Conservation (phyloP, 2,329 filamentous ascomycete species). For the Colletotrichum sp. region DNA sequence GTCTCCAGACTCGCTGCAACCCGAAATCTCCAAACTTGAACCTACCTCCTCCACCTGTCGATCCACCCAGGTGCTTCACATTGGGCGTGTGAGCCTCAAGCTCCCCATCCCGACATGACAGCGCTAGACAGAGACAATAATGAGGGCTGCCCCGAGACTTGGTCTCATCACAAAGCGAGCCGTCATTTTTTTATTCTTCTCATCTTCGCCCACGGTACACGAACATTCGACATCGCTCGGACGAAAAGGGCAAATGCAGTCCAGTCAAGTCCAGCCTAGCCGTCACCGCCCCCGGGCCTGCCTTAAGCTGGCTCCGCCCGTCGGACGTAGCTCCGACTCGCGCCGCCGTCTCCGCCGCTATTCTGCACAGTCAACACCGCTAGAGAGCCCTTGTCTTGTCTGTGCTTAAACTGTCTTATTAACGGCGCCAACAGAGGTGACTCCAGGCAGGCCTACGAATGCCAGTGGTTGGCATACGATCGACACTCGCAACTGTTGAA, state of each 20-base stretch:
- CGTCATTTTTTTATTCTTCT: neutral
- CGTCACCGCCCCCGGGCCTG: neutral
- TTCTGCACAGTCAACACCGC: neutral
- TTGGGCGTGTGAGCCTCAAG: neutral
- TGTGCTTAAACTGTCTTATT: neutral
- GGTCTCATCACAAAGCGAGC: neutral
- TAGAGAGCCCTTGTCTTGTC: neutral
- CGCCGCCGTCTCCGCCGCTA: neutral
- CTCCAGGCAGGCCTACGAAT: neutral
- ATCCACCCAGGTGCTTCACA: neutral
- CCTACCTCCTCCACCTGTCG: too few species aligned
- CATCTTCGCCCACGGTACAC: neutral
- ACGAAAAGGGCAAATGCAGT: neutral
- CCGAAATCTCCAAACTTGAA: neutral
- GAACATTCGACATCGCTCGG: neutral
- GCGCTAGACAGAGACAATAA: constrained; percentile 10
- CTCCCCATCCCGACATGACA: neutral
- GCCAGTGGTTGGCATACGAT: constrained; percentile 13
- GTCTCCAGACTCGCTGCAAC: neutral
- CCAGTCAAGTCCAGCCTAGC: neutral
- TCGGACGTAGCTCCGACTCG: constrained; percentile 7
- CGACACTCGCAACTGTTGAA: neutral
- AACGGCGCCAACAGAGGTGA: neutral
- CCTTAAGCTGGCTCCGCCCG: neutral
- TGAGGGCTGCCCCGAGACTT: constrained; percentile 3